phyloP scores from a whole-genome alignment of 1,284 basidiomycete genomes.

The Naganishia liquefaciens region DNA sequence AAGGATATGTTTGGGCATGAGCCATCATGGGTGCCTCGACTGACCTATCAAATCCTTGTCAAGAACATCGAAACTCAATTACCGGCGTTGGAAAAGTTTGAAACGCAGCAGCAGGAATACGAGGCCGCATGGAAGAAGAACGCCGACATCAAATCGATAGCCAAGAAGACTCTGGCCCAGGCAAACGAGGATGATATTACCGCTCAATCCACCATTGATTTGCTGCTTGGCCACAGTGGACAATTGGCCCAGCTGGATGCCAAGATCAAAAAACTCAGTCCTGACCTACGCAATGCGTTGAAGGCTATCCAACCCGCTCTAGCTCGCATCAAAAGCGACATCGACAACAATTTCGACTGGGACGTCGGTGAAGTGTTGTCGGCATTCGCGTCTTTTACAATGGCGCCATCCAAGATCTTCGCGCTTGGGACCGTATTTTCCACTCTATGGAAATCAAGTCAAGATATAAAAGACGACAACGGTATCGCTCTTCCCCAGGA shows the following conservation, averaged over 20 bases:
- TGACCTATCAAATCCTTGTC: not conserved
- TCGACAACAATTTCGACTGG: slow-evolving; percentile 6
- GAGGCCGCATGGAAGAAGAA: not conserved
- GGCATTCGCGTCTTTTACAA: slow-evolving; percentile 8
- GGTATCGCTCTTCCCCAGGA: not conserved
- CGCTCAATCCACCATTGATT: not conserved
- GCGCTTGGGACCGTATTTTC: not conserved
- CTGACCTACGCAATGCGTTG: not conserved
- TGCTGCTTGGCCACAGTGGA: not conserved
- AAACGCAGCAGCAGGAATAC: not conserved
- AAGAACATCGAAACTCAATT: not conserved
- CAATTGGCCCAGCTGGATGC: not conserved
- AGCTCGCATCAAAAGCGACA: not conserved
- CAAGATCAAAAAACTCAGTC: not conserved
- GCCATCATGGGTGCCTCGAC: not conserved
- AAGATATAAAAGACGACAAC: not conserved
- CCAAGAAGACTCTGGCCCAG: not conserved
- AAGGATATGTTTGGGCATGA: slow-evolving; percentile 14
- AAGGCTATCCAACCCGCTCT: not conserved
- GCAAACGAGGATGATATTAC: not conserved
- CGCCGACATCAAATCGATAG: not conserved
- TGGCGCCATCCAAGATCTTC: slow-evolving; percentile 4
- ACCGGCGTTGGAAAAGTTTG: not conserved
- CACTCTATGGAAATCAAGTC: not conserved
- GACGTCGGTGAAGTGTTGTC: not conserved